Conservation (phyloP, 192 early-diverging fungal species). For the Linderina pennispora region DNA sequence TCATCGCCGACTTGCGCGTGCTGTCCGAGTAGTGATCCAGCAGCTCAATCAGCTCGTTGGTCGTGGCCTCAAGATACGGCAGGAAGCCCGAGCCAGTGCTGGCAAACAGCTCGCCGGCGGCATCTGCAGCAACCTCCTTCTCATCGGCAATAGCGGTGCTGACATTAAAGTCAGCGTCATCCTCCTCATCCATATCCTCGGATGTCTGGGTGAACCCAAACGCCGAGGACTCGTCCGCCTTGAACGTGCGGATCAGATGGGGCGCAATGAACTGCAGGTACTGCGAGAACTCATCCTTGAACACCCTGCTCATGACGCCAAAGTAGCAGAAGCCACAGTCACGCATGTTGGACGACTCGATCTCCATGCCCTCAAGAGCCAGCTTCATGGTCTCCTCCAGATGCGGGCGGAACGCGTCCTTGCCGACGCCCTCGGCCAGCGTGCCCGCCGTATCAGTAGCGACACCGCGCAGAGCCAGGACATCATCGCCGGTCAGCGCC, state of each 20-base stretch:
- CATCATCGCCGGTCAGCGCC: conserved; percentile 58
- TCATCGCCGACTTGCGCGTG: conserved; percentile 71
- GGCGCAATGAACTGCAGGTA: conserved; percentile 74
- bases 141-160: conserved; percentile 84
- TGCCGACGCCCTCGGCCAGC: conserved; percentile 82
- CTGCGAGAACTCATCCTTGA: conserved; percentile 73
- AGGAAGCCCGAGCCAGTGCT: conserved; percentile 68
- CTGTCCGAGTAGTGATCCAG: conserved; percentile 74
- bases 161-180: conserved; percentile 54
- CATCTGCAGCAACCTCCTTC: conserved; percentile 88
- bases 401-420: conserved; percentile 71
- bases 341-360: conserved; percentile 66
- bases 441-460: conserved; percentile 81
- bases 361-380: conserved; percentile 70
- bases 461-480: conserved; percentile 68
- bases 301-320: conserved; percentile 73
- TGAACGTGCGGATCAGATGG: conserved; percentile 72
- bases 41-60: conserved; percentile 61
- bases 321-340: conserved; percentile 88
- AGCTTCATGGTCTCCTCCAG: conserved; percentile 68
- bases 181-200: conserved; percentile 53
- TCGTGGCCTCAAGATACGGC: conserved; percentile 72
- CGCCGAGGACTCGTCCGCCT: conserved; percentile 57
- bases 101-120: conserved; percentile 80
- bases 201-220: conserved; percentile 14